Base-by-base conservation (phyloP, 1,139 yeast genomes). In the Wickerhamomyces sp. region DNA sequence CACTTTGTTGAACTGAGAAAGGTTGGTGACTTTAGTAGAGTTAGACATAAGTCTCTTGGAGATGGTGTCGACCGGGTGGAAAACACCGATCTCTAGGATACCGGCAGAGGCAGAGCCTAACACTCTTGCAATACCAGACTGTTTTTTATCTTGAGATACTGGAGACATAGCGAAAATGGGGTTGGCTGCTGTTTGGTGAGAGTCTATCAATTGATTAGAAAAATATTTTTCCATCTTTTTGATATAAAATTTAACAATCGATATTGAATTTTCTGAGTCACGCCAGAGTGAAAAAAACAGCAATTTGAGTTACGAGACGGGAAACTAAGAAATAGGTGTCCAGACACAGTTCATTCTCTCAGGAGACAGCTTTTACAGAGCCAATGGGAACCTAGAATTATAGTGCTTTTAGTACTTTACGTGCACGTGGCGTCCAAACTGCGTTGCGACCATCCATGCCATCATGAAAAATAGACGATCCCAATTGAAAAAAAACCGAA, bases 101-200 rank as follows among this genome's bases (percentile, higher is more conserved):
- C 98, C 99, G 28, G 99, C 98, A 27, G 96, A 76, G 20, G 97
- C 98, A 39, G 97, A 90, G 34, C 99, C 99, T 42, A 90, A 72
- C 36, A 94, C 82, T 64, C 98, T 81, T 57, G 99, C 96, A 40
- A 72, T 53, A 42, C 88, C 97, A 35, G 95, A 81, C 68, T 89
- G 95, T 67, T 86, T 88, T 68, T 81, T 83, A 61, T 89, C 96
- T 41, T 42, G 31, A 20, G 46, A 33, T n/a, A 31, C 31, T 33
- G 49, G 53, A 3, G 58, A 43, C 58, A 54, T 52, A 29, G 12
- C 17, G 5, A n/a, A n/a, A n/a, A n/a, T n/a, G n/a, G n/a, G 17
- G 17, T 5, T 27, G 29, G n/a, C n/a, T 26, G 28, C 14, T 7
- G 24, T 21, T 25, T 25, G 28, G 28, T 7, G 13, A 10, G 28